phyloP scores from a whole-genome alignment of 2,329 filamentous ascomycete species.

The Capronia epimyces region DNA sequence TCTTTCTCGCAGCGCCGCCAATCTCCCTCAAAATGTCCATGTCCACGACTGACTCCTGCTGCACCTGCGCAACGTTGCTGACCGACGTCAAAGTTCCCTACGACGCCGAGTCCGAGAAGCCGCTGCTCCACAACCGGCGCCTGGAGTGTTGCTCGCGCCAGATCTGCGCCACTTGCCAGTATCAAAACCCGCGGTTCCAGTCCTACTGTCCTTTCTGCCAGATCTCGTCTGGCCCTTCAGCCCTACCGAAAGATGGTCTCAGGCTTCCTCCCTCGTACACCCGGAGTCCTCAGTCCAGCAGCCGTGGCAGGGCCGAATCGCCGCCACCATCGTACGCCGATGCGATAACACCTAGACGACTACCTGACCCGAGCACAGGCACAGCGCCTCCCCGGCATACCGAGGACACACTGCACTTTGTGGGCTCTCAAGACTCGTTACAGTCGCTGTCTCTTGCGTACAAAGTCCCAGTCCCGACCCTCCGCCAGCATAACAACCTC shows the following conservation, averaged over 20 bases:
- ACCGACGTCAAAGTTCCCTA: slow-evolving; percentile 49
- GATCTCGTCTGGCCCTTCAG: slow-evolving; percentile 56
- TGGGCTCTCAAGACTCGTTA: slow-evolving; percentile 66
- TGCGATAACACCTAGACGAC: slow-evolving; percentile 5
- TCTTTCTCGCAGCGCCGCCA: slow-evolving; percentile 58
- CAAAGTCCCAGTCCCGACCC: slow-evolving; percentile 56
- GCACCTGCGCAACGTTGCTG: slow-evolving; percentile 63
- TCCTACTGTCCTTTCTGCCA: slow-evolving; percentile 71
- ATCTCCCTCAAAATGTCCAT: slow-evolving; percentile 45
- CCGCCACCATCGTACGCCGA: slow-evolving; percentile 20
- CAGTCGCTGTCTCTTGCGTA: slow-evolving; percentile 66
- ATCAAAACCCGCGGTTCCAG: slow-evolving; percentile 61
- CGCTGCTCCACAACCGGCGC: slow-evolving; percentile 53
- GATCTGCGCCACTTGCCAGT: slow-evolving; percentile 67
- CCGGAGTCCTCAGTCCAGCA: slow-evolving; percentile 3
- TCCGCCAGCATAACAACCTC: slow-evolving; percentile 64
- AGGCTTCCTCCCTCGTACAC: slow-evolving; percentile 37
- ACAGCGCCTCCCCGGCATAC: slow-evolving; percentile 8
- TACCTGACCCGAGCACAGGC: slow-evolving; percentile 1
- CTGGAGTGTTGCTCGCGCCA: slow-evolving; percentile 64
- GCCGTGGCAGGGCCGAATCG: slow-evolving; percentile 4
- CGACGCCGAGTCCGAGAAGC: slow-evolving; percentile 56
- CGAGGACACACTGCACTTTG: slow-evolving; percentile 65
- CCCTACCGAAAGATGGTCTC: slow-evolving; percentile 57
- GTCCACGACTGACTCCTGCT: slow-evolving; percentile 47